Percentiles rank a stretch among this genome's conserved stretches.
These are phyloP conservation scores for Trichophaea hybrida DNA, from an alignment of 2,329 filamentous ascomycete species.

Conservation along the genomic window DNA sequence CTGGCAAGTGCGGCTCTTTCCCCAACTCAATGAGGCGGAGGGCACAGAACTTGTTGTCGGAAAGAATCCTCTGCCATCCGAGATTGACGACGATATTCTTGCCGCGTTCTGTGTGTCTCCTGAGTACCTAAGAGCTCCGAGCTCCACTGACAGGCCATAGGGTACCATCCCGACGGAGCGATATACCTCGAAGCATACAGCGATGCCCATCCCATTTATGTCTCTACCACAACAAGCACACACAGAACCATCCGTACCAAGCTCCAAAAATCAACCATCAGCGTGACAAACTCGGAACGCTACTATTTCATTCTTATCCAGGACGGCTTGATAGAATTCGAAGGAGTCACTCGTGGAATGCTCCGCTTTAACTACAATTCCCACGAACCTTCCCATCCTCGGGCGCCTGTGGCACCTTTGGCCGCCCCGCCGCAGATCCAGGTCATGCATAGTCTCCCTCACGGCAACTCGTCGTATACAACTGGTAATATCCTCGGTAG, in stretches of 20 bases:
- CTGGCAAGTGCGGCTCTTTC: conserved; percentile 25
- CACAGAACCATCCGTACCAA: not conserved
- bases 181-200: conserved; percentile 1
- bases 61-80: not conserved
- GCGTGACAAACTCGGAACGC: not conserved
- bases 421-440: conserved; percentile 16
- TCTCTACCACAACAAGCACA: not conserved
- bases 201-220: not conserved
- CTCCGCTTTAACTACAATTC: conserved; percentile 11
- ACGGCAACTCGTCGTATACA: too few relatives aligned
- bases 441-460: conserved; percentile 2
- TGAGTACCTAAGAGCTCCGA: not conserved
- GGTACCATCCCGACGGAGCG: conserved; percentile 28
- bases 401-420: too few relatives aligned
- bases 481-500: not conserved
- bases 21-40: not conserved
- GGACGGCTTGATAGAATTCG: not conserved
- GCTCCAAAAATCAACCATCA: not conserved
- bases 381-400: conserved; percentile 9
- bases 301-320: not conserved
- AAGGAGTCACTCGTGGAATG: not conserved
- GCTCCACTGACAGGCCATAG: conserved; percentile 32
- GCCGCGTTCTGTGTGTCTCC: not conserved
- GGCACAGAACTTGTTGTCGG: not conserved
- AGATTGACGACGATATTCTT: conserved; percentile 27